Percentiles rank a stretch among this genome's conserved stretches.
phyloP scores from a whole-genome alignment of 768 basidiomycete species.

The Sporobolomyces pararoseus region DNA sequence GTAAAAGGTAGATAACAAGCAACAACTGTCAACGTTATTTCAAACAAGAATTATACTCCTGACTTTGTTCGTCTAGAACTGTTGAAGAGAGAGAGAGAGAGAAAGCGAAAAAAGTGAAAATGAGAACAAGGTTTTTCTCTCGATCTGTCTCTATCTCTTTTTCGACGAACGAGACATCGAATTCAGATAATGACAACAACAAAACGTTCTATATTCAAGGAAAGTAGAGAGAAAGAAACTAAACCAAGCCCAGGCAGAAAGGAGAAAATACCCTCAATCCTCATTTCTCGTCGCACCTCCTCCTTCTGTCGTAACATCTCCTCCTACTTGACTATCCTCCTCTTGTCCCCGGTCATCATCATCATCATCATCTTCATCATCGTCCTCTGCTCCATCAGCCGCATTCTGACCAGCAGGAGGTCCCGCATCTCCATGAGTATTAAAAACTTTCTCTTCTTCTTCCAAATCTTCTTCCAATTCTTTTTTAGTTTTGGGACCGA shows the following conservation, averaged over 20 bases:
- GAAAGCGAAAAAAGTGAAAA: neutral
- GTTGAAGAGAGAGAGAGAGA: neutral
- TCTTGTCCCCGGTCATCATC: neutral
- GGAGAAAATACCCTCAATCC: too few species aligned
- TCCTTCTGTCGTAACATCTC: too few species aligned
- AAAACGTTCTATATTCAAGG: too few species aligned
- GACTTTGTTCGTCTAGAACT: neutral
- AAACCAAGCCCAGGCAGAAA: too few species aligned
- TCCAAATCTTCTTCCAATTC: slow-evolving; percentile 26
- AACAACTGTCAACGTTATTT: neutral
- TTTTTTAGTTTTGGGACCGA: slow-evolving; percentile 9
- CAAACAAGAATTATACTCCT: neutral
- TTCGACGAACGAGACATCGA: too few species aligned
- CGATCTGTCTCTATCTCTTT: neutral
- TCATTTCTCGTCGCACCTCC: too few species aligned
- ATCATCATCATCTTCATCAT: slow-evolving; percentile 3
- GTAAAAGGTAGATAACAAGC: slow-evolving; percentile 22
- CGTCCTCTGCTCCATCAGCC: slow-evolving; percentile 17
- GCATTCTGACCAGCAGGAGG: slow-evolving; percentile 39
- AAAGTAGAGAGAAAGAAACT: too few species aligned
- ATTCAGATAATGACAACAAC: too few species aligned
- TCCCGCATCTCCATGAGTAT: slow-evolving; percentile 33
- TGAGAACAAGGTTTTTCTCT: neutral
- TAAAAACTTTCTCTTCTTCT: slow-evolving; percentile 1
- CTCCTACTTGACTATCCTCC: neutral